These are phyloP conservation scores for Cercophora newfieldiana DNA, from an alignment of 495 filamentous ascomycete species.

Conservation along the genomic window DNA sequence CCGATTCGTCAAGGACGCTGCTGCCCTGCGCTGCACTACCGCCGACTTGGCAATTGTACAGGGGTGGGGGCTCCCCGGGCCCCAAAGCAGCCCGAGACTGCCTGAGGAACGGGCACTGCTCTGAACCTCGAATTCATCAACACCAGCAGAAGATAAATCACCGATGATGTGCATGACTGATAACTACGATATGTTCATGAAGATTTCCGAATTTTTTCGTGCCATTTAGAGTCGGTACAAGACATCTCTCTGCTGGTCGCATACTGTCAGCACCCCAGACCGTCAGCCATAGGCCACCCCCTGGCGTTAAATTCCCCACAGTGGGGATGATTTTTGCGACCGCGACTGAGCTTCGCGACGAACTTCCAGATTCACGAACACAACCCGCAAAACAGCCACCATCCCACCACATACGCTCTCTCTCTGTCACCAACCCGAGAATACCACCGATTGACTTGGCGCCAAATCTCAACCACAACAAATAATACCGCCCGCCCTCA, in stretches of 20 bases:
- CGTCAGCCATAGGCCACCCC: neutral
- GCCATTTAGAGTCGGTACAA: neutral
- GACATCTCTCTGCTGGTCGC: neutral
- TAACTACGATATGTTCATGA: neutral
- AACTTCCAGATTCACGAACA: neutral
- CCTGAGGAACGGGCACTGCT: neutral
- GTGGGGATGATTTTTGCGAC: constrained; percentile 11
- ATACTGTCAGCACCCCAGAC: neutral
- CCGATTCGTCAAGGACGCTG: constrained; percentile 20
- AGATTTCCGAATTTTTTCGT: neutral
- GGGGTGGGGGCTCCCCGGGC: neutral
- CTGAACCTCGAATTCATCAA: neutral
- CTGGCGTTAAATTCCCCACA: constrained; percentile 10
- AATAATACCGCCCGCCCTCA: neutral
- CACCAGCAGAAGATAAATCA: neutral
- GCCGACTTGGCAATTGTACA: neutral
- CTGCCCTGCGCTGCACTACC: neutral
- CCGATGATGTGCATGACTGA: neutral
- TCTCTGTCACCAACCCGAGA: neutral
- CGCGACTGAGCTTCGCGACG: neutral
- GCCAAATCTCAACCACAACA: neutral
- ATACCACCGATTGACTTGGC: neutral
- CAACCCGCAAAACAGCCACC: neutral
- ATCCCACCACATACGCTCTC: neutral
- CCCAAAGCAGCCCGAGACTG: neutral